Evolutionary conservation across 345 rosid species (phyloP), one percentile per base, ranked within the genome.

Genomic region (Populus deltoides): DNA sequence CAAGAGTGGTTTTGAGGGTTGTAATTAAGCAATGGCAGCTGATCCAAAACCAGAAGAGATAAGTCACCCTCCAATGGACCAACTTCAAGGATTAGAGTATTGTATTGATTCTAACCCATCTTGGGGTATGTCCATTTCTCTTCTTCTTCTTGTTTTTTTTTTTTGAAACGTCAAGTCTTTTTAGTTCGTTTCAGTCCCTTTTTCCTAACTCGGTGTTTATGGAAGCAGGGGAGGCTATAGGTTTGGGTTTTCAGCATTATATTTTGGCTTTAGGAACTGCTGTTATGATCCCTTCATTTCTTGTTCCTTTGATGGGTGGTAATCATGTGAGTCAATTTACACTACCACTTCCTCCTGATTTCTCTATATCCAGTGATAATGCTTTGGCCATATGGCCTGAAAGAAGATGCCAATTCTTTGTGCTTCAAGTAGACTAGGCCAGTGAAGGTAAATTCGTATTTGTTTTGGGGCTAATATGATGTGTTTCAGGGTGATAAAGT

Each of bases 101-200:
- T 96, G 99, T 86, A 94, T 96, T 79, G 99, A 96, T 87, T 96
- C 99, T 41, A 96, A 96, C 78, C 99, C 99, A 33, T 92, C 98
- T 68, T 93, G 98, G 98, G 97, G 99, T 96, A 85, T 22, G 81
- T 69, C 76, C 70, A 29, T 62, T 71, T 72, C 12, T 70, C 0
- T 25, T 70, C 18, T 11, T 59, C 66, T 71, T 31, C 3, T 31
- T n/a, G 27, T 0, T 35, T 36, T 7, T 63, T 41, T 27, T 43
- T 74, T 33, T 24, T 0, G 24, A 16, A 51, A 53, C 1, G 20
- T 31, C 72, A 24, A 15, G 35, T 59, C 22, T 4, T 51, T 53
- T 62, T 35, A 3, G 24, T 4, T 61, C 66, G 38, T 76, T 1
- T 53, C 12, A 35, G 68, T 13, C 8, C 17, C 6, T 53, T 29